These are phyloP conservation scores for Alternaria conjuncta DNA, from an alignment of 2,329 filamentous ascomycete species.

Conservation along the genomic window DNA sequence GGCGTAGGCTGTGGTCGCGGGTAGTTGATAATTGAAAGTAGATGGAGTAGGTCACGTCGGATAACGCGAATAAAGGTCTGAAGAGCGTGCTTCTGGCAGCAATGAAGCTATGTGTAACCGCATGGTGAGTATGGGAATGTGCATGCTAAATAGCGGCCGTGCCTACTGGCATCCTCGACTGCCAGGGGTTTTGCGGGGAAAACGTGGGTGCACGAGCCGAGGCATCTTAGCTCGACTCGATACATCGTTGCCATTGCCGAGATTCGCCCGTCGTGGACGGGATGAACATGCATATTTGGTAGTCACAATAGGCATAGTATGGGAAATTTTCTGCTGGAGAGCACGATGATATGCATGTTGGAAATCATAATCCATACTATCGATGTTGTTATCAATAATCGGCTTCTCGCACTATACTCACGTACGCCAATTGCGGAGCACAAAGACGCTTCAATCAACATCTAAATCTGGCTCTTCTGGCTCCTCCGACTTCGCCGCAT, in stretches of 20 bases:
- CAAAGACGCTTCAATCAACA: not conserved
- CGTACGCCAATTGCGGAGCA: not conserved
- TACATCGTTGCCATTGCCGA: conserved; percentile 12
- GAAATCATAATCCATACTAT: not conserved
- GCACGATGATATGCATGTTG: not conserved
- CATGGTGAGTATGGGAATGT: conserved; percentile 32
- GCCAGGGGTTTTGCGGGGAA: conserved; percentile 29
- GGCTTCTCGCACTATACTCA: not conserved
- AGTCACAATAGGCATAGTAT: not conserved
- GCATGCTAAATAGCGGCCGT: conserved; percentile 34
- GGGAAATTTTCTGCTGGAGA: not conserved
- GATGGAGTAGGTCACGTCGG: conserved; percentile 1
- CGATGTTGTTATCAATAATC: not conserved
- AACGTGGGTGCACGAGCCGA: conserved; percentile 20
- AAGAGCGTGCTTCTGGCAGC: conserved; percentile 1
- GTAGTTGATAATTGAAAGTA: not conserved
- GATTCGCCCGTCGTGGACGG: not conserved
- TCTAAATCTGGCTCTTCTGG: not conserved
- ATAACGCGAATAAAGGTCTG: not conserved
- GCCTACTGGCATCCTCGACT: conserved; percentile 9
- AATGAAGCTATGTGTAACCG: not conserved
- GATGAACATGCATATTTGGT: not conserved
- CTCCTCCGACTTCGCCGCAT: not conserved
- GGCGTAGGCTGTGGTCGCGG: not conserved
- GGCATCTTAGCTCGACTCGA: conserved; percentile 19